These are phyloP conservation scores for Rhodofomes roseus DNA, from an alignment of 1,284 basidiomycete genomes.

Conservation along the genomic window DNA sequence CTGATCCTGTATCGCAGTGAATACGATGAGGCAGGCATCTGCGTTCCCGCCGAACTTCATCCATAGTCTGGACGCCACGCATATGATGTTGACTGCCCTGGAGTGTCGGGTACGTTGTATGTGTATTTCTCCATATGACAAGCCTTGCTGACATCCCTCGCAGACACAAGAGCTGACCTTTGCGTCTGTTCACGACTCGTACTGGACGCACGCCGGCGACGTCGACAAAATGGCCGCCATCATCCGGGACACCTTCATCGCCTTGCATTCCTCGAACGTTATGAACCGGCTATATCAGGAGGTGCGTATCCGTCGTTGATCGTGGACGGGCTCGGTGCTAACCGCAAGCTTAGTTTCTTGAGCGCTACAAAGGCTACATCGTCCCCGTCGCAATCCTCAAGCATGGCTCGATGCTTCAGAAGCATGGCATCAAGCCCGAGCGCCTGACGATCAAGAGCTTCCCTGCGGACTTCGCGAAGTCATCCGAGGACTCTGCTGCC, in stretches of 20 bases:
- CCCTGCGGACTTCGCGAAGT: conserved; percentile 10
- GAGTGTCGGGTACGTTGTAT: conserved; percentile 67
- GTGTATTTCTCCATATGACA: neutral
- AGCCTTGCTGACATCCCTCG: neutral
- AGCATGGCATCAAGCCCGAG: conserved; percentile 24
- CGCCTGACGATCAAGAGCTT: conserved; percentile 15
- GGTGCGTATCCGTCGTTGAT: conserved; percentile 33
- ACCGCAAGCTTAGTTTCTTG: conserved; percentile 52
- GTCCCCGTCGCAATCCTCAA: conserved; percentile 58
- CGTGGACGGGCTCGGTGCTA: neutral
- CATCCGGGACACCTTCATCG: conserved; percentile 93
- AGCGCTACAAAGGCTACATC: conserved; percentile 75
- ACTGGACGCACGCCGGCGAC: conserved; percentile 94
- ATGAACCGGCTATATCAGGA: conserved; percentile 59
- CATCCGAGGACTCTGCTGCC: neutral
- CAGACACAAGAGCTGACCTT: conserved; percentile 77
- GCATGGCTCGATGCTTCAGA: conserved; percentile 32
- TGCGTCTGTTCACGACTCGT: conserved; percentile 97
- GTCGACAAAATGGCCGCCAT: conserved; percentile 89
- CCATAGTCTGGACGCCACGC: conserved; percentile 96
- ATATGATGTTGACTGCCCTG: conserved; percentile 98
- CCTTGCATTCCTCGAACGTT: conserved; percentile 86
- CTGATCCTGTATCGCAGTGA: conserved; percentile 46
- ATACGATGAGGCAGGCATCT: conserved; percentile 84
- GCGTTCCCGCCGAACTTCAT: conserved; percentile 99